These are phyloP conservation scores for Beauveria sp. DNA, from an alignment of 2,329 filamentous ascomycete species.

Conservation along the genomic window DNA sequence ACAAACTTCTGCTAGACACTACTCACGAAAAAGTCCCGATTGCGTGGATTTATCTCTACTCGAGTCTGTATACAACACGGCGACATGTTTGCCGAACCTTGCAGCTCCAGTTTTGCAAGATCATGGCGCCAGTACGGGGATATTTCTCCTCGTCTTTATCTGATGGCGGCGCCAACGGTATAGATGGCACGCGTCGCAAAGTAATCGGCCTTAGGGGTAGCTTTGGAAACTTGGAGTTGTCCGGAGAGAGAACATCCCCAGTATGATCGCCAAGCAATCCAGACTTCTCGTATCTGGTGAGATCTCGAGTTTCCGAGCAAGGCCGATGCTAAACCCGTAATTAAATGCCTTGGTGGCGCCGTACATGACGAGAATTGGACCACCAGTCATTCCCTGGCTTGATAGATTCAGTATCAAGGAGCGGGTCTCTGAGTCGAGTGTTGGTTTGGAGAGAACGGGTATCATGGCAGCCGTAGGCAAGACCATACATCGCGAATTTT, in stretches of 20 bases:
- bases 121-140: not conserved
- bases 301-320: constrained; percentile 19
- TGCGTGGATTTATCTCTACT: too few relatives aligned
- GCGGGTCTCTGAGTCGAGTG: constrained; percentile 17
- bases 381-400: constrained; percentile 18
- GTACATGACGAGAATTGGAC: constrained; percentile 24
- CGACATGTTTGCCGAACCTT: too few relatives aligned
- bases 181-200: not conserved
- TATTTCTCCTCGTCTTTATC: not conserved
- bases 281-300: not conserved
- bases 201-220: not conserved
- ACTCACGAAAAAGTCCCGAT: too few relatives aligned
- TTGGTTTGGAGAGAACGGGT: not conserved
- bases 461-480: not conserved
- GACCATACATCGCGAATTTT: not conserved
- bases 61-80: too few relatives aligned
- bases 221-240: not conserved
- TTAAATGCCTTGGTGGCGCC: constrained; percentile 25
- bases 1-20: too few relatives aligned
- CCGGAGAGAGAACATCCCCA: not conserved
- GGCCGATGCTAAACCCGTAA: constrained; percentile 19
- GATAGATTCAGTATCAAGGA: constrained; percentile 24
- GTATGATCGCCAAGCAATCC: not conserved
- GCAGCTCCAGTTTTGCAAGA: too few relatives aligned
- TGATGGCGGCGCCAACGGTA: constrained; percentile 7